A percentile compares a stretch with the other conserved stretches of the same genome.
Evolutionary conservation across 1,284 basidiomycete species (phyloP).

Genomic region (Microstroma glucosiphilum): DNA sequence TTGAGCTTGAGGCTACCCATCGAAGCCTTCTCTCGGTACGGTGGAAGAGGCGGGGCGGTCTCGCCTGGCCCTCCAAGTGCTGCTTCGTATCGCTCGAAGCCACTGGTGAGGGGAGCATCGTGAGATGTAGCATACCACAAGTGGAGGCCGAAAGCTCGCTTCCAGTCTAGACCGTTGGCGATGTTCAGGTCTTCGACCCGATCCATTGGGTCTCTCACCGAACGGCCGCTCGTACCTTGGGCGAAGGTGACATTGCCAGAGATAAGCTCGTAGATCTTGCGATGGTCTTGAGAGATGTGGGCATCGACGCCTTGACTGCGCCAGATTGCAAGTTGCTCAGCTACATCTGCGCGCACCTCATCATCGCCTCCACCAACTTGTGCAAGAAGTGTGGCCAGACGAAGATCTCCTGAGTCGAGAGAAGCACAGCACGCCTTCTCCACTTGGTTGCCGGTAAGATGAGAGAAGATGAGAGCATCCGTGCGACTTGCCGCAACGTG

Average conservation of each 20-base stretch:
- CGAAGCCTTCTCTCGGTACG: constrained; percentile 36
- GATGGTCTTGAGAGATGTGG: constrained; percentile 65
- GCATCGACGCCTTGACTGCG: constrained; percentile 67
- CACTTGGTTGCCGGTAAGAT: constrained; percentile 80
- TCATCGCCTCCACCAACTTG: constrained; percentile 73
- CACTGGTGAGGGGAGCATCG: constrained; percentile 66
- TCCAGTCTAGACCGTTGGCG: constrained; percentile 86
- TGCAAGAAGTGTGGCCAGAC: constrained; percentile 83
- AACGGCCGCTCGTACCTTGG: constrained; percentile 54
- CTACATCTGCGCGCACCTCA: constrained; percentile 68
- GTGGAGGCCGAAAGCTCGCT: constrained; percentile 80
- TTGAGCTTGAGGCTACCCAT: constrained; percentile 30
- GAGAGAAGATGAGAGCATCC: constrained; percentile 59
- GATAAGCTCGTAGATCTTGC: constrained; percentile 77
- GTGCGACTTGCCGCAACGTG: constrained; percentile 39
- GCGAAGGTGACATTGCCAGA: constrained; percentile 69
- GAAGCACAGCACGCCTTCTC: constrained; percentile 74
- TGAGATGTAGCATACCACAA: constrained; percentile 80
- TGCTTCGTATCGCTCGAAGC: constrained; percentile 64
- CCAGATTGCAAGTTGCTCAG: constrained; percentile 77
- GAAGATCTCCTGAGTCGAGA: constrained; percentile 69
- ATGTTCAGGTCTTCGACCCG: constrained; percentile 64
- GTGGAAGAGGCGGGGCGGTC: constrained; percentile 49
- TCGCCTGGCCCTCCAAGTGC: constrained; percentile 20
- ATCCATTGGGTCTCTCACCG: constrained; percentile 58